Base-by-base conservation (phyloP, 352 stramenopile genomes). In the Phytophthora pinifolia region DNA sequence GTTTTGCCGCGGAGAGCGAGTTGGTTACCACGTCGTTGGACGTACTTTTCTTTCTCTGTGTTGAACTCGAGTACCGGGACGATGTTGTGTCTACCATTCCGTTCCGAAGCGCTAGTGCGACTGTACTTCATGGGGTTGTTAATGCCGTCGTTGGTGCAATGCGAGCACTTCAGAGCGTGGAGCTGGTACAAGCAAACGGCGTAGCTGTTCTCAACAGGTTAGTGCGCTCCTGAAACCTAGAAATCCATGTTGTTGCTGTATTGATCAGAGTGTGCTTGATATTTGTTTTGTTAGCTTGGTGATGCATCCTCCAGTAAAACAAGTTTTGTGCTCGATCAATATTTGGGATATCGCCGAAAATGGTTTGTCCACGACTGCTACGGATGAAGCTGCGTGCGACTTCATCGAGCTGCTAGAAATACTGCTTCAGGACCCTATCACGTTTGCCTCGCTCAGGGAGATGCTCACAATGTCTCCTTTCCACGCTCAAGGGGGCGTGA, bases 131-230 rank as follows among this genome's bases (percentile, higher is more conserved):
- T 0, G 22, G 27, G 10, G 44, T 70, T 48, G 49, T 54, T 20
- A 32, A 15, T 0, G 48, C 48, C 9, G 61, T 65, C 3, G 44
- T 79, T n/a, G 39, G 46, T 38, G 49, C 67, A 4, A 86, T 88
- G 77, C 54, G 35, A 15, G 17, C 39, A 0, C 64, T 56, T 4
- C 48, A 57, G 30, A 58, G 35, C 25, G 49, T 83, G n/a, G 62
- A 74, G n/a, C 54, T 67, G 0, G 62, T 88, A 6, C 76, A 90
- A 62, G 57, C 59, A 4, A 79, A 76, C 44, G 80, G 77, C 4
- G 44, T 88, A 27, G 74, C 67, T 12, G 69, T 83, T 22, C 62
- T 90, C 18, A 77, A 77, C 39, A 79, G 56, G 51, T 82, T 48
- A 5, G 55, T 55, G 0, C 10, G 27, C 1, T 36, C 12, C 22